Conservation (phyloP, 257 asterid species). For the Gentiana dahurica region DNA sequence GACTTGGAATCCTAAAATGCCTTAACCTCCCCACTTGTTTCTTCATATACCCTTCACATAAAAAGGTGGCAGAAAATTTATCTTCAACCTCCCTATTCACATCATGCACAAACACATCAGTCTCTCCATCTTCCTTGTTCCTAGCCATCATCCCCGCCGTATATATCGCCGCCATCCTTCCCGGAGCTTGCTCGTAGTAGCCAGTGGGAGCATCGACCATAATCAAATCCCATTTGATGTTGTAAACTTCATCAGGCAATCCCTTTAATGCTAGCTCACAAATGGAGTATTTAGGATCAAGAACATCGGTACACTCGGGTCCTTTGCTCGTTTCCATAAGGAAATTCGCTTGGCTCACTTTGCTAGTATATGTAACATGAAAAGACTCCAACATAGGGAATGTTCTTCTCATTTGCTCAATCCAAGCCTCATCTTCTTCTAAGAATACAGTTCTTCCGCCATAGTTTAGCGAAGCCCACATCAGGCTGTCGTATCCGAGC, state of each 20-base stretch:
- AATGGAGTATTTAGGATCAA: constrained; percentile 56
- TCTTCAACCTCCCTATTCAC: constrained; percentile 84
- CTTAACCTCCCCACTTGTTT: constrained; percentile 72
- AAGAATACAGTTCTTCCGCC: constrained; percentile 73
- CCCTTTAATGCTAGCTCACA: constrained; percentile 72
- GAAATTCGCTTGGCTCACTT: constrained; percentile 48
- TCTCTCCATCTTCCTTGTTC: constrained; percentile 37
- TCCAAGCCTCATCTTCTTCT: constrained; percentile 78
- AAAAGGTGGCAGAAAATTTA: constrained; percentile 48
- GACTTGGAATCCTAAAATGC: constrained; percentile 68
- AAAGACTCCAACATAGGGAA: constrained; percentile 67
- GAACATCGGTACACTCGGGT: constrained; percentile 51
- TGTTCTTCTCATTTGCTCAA: constrained; percentile 47
- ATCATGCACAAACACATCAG: constrained; percentile 82
- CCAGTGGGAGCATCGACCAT: constrained; percentile 96
- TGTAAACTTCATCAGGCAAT: constrained; percentile 49
- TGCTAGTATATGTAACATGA: constrained; percentile 55
- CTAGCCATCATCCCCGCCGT: constrained; percentile 97
- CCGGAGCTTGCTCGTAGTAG: constrained; percentile 77
- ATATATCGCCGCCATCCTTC: constrained; percentile 80
- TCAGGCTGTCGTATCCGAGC: constrained; percentile 80
- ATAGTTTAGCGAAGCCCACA: constrained; percentile 84
- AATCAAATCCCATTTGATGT: constrained; percentile 64
- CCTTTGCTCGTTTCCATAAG: constrained; percentile 57
- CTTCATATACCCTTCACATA: constrained; percentile 74